Evolutionary conservation across 257 asterid species (phyloP).

Genomic region (Paulownia fortunei): DNA sequence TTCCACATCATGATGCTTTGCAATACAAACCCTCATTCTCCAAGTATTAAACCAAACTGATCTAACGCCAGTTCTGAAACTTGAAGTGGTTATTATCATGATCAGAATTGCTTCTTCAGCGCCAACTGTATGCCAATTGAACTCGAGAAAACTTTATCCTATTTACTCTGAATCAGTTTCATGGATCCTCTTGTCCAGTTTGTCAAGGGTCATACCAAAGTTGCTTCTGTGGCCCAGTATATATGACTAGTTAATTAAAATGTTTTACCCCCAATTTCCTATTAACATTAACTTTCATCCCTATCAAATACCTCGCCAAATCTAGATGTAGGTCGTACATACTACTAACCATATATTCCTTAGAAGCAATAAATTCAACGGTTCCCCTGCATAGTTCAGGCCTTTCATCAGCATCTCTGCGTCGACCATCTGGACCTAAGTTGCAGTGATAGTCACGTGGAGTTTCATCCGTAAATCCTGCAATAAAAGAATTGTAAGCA

Average conservation of each 20-base stretch:
- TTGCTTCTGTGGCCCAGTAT: slow-evolving; percentile 27
- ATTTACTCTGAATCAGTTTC: background rate
- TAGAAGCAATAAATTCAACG: slow-evolving; percentile 90
- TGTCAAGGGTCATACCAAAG: background rate
- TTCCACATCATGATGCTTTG: slow-evolving; percentile 4
- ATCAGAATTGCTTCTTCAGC: slow-evolving; percentile 7
- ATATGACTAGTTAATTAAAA: slow-evolving; percentile 1
- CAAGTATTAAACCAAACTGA: slow-evolving; percentile 4
- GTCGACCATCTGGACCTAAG: slow-evolving; percentile 98
- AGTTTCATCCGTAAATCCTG: slow-evolving; percentile 90
- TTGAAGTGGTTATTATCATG: slow-evolving; percentile 27
- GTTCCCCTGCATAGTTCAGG: slow-evolving; percentile 97
- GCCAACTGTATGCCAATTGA: slow-evolving; percentile 1
- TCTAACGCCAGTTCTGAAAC: background rate
- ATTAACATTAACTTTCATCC: slow-evolving; percentile 8
- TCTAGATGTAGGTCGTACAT: slow-evolving; percentile 26
- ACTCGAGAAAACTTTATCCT: slow-evolving; percentile 4
- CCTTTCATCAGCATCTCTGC: slow-evolving; percentile 95
- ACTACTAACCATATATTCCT: slow-evolving; percentile 84
- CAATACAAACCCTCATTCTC: background rate
- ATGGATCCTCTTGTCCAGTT: background rate
- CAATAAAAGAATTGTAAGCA: slow-evolving; percentile 5
- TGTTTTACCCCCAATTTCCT: background rate
- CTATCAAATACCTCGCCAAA: slow-evolving; percentile 16
- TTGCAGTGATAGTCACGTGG: slow-evolving; percentile 97